A percentile compares a stretch with the other conserved stretches of the same genome.
These are phyloP conservation scores for Dimocarpus longan DNA, from an alignment of 345 rosid genomes.

Conservation along the genomic window DNA sequence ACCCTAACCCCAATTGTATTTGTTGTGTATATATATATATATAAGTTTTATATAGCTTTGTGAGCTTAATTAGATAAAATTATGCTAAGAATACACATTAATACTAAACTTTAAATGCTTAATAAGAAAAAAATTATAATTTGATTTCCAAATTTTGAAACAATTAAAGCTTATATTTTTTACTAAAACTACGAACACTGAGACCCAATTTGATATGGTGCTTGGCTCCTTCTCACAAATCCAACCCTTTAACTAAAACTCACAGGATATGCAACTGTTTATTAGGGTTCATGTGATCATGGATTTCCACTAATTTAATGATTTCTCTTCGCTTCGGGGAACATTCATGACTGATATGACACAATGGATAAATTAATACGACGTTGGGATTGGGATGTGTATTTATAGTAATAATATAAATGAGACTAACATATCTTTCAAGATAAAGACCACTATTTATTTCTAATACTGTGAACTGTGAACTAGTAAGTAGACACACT, in stretches of 20 bases:
- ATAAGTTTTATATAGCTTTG: neutral
- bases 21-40: neutral
- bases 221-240: conserved; percentile 9
- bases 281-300: conserved; percentile 34
- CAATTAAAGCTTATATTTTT: no score
- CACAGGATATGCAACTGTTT: conserved; percentile 25
- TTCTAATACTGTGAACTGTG: neutral
- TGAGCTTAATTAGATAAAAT: neutral
- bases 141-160: no score
- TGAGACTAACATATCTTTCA: conserved; percentile 18
- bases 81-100: neutral
- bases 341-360: conserved; percentile 35
- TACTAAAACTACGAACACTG: neutral
- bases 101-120: neutral
- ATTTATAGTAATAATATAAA: conserved; percentile 8
- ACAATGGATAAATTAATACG: conserved; percentile 27
- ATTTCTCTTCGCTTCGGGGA: conserved; percentile 32
- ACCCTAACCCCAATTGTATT: neutral
- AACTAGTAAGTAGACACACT: neutral
- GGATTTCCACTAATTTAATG: conserved; percentile 25
- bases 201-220: neutral
- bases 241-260: conserved; percentile 5
- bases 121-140: neutral
- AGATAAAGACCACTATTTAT: conserved; percentile 14
- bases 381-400: conserved; percentile 11